These are phyloP conservation scores for Fusarium abutilonis DNA, from an alignment of 2,329 filamentous ascomycete species.

Conservation along the genomic window DNA sequence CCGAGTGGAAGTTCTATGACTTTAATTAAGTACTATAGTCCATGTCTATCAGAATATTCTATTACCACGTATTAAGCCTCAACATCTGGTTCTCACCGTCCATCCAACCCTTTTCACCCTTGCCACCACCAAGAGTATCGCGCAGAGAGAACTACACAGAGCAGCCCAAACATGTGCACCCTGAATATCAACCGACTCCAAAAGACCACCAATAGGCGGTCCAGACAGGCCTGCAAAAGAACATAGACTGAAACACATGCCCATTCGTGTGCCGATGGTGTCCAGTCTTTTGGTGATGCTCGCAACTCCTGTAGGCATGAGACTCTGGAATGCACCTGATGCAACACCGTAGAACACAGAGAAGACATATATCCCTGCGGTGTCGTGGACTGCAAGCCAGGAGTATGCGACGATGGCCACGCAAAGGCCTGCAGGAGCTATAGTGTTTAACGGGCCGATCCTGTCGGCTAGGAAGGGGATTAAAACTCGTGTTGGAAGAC, in stretches of 20 bases:
- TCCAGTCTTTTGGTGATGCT: slow-evolving; percentile 53
- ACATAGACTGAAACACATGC: slow-evolving; percentile 54
- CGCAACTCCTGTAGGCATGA: slow-evolving; percentile 53
- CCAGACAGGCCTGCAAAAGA: slow-evolving; percentile 53
- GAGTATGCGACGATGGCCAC: slow-evolving; percentile 48
- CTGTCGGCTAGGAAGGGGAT: slow-evolving; percentile 51
- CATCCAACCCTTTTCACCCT: slow-evolving; percentile 36
- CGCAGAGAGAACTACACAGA: slow-evolving; percentile 43
- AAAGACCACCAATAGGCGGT: slow-evolving; percentile 51
- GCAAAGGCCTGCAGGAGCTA: slow-evolving; percentile 45
- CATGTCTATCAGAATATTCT: background rate
- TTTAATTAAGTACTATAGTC: slow-evolving; percentile 16
- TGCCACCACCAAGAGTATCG: slow-evolving; percentile 27
- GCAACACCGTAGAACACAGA: slow-evolving; percentile 46
- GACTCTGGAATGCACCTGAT: slow-evolving; percentile 52
- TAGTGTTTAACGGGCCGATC: slow-evolving; percentile 51
- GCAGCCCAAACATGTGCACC: slow-evolving; percentile 51
- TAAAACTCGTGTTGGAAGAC: slow-evolving; percentile 51
- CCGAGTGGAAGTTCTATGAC: slow-evolving; percentile 34
- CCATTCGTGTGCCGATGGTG: slow-evolving; percentile 53
- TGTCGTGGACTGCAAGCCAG: slow-evolving; percentile 52
- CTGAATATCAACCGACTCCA: slow-evolving; percentile 39
- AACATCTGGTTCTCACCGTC: slow-evolving; percentile 35
- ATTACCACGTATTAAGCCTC: background rate
- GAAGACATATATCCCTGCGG: slow-evolving; percentile 51